phyloP scores from a whole-genome alignment of 176 grass and related monocot species.

The Lolium multiflorum region DNA sequence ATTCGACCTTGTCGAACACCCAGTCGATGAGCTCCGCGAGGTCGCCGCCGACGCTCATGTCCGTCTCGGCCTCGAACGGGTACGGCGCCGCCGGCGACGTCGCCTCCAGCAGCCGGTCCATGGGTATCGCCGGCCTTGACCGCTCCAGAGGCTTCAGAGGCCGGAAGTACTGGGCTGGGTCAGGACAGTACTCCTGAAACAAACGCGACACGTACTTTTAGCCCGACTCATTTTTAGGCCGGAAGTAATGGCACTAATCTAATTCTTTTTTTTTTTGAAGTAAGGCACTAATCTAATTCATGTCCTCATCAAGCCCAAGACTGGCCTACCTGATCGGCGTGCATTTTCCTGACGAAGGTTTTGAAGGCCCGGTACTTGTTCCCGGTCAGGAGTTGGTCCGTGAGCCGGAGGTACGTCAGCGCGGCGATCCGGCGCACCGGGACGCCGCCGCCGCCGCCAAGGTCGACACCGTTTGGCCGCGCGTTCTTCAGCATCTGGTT shows the following conservation, averaged over 20 bases:
- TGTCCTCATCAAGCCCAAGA: neutral
- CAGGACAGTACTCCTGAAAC: constrained; percentile 55
- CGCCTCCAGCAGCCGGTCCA: constrained; percentile 56
- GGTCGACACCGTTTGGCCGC: constrained; percentile 56
- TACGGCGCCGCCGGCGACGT: constrained; percentile 49
- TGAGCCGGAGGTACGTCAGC: constrained; percentile 80
- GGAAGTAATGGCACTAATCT: too few relatives aligned
- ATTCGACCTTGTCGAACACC: constrained; percentile 34
- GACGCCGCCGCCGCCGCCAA: neutral
- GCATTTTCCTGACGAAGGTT: constrained; percentile 78
- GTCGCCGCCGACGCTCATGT: constrained; percentile 66
- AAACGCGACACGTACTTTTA: neutral
- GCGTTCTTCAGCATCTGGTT: constrained; percentile 77
- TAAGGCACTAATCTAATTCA: too few relatives aligned
- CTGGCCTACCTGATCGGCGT: constrained; percentile 59
- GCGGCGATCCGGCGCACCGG: constrained; percentile 50
- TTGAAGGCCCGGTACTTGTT: constrained; percentile 67
- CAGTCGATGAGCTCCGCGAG: constrained; percentile 46
- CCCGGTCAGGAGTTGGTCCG: constrained; percentile 56
- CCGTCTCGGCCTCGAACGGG: constrained; percentile 66
- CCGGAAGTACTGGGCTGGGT: constrained; percentile 56
- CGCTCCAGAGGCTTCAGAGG: constrained; percentile 59
- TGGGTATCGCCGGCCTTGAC: constrained; percentile 48
- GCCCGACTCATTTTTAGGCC: too few relatives aligned
- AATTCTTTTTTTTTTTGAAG: too few relatives aligned